A percentile compares a stretch with the other conserved stretches of the same genome.
phyloP scores from a whole-genome alignment of 345 rosid genomes.

The Acer saccharum region DNA sequence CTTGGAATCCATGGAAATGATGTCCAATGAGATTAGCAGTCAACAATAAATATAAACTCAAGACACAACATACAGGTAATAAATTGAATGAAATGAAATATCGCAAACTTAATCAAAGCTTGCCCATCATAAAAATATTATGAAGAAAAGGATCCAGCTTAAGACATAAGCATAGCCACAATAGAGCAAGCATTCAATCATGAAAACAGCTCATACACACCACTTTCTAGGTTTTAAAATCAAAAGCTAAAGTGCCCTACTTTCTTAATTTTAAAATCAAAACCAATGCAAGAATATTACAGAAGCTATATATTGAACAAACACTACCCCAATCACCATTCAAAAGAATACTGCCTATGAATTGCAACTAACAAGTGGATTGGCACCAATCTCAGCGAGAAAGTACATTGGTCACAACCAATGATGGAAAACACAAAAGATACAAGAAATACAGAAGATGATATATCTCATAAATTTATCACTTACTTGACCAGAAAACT shows the following conservation, averaged over 20 bases:
- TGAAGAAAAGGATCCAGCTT: not conserved
- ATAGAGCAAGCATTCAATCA: not conserved
- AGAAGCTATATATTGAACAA: conserved; percentile 15
- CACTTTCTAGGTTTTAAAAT: conserved; percentile 14
- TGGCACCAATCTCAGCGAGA: not conserved
- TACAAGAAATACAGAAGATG: conserved; percentile 14
- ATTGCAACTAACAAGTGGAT: conserved; percentile 15
- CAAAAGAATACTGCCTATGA: conserved; percentile 1
- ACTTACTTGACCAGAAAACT: conserved; percentile 50
- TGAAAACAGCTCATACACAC: conserved; percentile 15
- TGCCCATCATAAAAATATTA: not conserved
- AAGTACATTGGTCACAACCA: conserved; percentile 16
- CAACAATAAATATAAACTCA: not conserved
- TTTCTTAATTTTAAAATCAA: conserved; percentile 15
- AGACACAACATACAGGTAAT: not conserved
- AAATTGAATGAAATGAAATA: not conserved
- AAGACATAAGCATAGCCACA: conserved; percentile 1
- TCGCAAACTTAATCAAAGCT: not conserved
- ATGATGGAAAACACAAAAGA: conserved; percentile 19
- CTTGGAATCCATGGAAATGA: not conserved
- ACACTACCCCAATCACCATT: not conserved
- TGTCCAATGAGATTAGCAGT: not conserved
- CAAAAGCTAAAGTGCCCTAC: conserved; percentile 15
- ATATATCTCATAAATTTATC: conserved; percentile 25
- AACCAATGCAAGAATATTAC: not conserved